Conservation (phyloP, 179 eudicot species). For the Gypsophila paniculata region DNA sequence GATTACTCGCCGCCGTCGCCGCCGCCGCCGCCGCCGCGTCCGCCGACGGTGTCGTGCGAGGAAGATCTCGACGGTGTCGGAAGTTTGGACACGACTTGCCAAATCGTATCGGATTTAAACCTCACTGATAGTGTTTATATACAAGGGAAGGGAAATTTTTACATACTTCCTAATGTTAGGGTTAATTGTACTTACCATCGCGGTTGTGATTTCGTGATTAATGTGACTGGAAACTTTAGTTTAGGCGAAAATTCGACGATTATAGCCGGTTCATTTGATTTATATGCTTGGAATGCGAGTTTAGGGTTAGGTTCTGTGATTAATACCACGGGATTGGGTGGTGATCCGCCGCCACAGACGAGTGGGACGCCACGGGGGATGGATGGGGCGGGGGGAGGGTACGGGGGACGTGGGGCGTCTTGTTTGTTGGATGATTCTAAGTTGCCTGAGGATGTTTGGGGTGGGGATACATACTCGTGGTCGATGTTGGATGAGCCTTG, state of each 20-base stretch:
- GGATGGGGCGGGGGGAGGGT: constrained; percentile 83
- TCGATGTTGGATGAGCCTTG: constrained; percentile 54
- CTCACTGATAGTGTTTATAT: constrained; percentile 68
- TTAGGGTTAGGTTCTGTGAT: constrained; percentile 53
- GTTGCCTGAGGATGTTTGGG: constrained; percentile 87
- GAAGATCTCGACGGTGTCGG: constrained; percentile 75
- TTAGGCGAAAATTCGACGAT: constrained; percentile 59
- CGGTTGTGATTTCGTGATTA: constrained; percentile 59
- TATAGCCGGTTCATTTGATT: constrained; percentile 52
- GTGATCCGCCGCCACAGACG: constrained; percentile 65
- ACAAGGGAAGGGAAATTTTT: constrained; percentile 64
- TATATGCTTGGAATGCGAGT: constrained; percentile 46
- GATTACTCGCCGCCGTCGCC: constrained; percentile 84
- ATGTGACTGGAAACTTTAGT: constrained; percentile 58
- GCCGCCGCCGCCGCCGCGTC: constrained; percentile 63
- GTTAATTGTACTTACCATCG: constrained; percentile 44
- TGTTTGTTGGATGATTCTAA: constrained; percentile 63
- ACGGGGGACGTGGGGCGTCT: constrained; percentile 95
- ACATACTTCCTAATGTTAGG: constrained; percentile 55
- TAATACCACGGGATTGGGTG: constrained; percentile 69
- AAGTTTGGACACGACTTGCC: constrained; percentile 59
- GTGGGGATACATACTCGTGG: constrained; percentile 92
- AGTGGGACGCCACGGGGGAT: constrained; percentile 62
- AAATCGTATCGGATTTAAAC: constrained; percentile 57
- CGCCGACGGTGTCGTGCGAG: constrained; percentile 69